Conservation (phyloP, 1,284 basidiomycete species). For the Stygiomarasmius scandens region DNA sequence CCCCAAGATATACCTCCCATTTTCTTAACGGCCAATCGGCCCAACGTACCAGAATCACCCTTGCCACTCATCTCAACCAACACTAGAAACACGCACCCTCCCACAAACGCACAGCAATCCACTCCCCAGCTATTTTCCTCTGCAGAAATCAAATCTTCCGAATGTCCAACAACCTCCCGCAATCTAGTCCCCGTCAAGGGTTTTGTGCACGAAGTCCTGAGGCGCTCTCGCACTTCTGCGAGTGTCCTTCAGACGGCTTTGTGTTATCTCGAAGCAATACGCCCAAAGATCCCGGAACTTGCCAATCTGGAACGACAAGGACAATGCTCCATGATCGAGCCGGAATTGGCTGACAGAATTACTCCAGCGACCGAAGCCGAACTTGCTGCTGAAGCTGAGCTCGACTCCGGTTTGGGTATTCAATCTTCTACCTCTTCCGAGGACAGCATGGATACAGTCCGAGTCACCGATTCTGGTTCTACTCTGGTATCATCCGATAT, state of each 20-base stretch:
- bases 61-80: slow-evolving; percentile 21
- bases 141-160: not conserved
- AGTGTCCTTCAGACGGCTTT: slow-evolving; percentile 76
- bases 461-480: slow-evolving; percentile 30
- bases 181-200: slow-evolving; percentile 53
- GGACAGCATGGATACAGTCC: slow-evolving; percentile 41
- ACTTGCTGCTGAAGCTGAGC: slow-evolving; percentile 35
- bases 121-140: slow-evolving; percentile 30
- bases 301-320: slow-evolving; percentile 50
- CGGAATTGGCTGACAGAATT: slow-evolving; percentile 49
- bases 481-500: slow-evolving; percentile 8
- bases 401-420: slow-evolving; percentile 10
- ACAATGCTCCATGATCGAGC: slow-evolving; percentile 39
- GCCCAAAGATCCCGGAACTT: slow-evolving; percentile 64
- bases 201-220: slow-evolving; percentile 78
- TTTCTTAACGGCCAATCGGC: slow-evolving; percentile 50
- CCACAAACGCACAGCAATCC: slow-evolving; percentile 40
- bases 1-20: slow-evolving; percentile 67
- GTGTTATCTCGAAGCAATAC: slow-evolving; percentile 77
- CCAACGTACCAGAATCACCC: slow-evolving; percentile 27
- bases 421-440: slow-evolving; percentile 14
- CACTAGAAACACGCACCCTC: slow-evolving; percentile 46
- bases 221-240: slow-evolving; percentile 75
- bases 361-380: slow-evolving; percentile 46
- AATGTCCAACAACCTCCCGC: slow-evolving; percentile 12